A percentile compares a stretch with the other conserved stretches of the same genome.
These are phyloP conservation scores for Yamadazyma endophytica DNA, from an alignment of 805 yeast species.

Conservation along the genomic window DNA sequence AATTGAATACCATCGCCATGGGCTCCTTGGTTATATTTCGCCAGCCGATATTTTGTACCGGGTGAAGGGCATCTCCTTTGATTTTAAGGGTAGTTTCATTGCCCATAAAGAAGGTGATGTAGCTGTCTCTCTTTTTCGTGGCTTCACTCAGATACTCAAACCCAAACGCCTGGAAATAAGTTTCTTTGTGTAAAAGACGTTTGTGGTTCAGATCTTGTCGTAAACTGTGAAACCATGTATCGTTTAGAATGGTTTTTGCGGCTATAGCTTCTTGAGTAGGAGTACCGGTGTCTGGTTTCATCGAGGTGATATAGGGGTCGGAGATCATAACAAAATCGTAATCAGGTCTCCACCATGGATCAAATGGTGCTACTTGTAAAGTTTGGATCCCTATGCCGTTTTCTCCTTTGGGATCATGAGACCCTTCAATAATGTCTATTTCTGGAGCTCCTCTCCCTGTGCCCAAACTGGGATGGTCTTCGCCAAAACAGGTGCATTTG, in stretches of 20 bases:
- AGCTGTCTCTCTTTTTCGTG: conserved; percentile 18
- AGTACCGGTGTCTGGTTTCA: conserved; percentile 37
- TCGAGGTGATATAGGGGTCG: conserved; percentile 23
- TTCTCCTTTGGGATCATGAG: conserved; percentile 12
- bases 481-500: conserved; percentile 29
- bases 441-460: conserved; percentile 36
- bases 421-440: conserved; percentile 20
- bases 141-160: conserved; percentile 29
- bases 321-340: conserved; percentile 28
- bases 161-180: conserved; percentile 30
- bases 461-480: conserved; percentile 35
- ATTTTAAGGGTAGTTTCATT: conserved; percentile 22
- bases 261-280: conserved; percentile 38
- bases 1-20: conserved; percentile 34
- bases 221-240: conserved; percentile 30
- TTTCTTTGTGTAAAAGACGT: conserved; percentile 4
- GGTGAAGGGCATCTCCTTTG: conserved; percentile 31
- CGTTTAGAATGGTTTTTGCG: conserved; percentile 30
- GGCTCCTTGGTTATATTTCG: conserved; percentile 34
- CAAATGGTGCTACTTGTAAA: conserved; percentile 41
- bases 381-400: conserved; percentile 28
- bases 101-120: conserved; percentile 32
- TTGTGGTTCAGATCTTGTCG: conserved; percentile 6
- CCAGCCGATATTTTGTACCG: conserved; percentile 34
- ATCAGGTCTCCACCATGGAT: conserved; percentile 41